Conservation (phyloP, 805 yeast species). For the Naumovozyma baii region DNA sequence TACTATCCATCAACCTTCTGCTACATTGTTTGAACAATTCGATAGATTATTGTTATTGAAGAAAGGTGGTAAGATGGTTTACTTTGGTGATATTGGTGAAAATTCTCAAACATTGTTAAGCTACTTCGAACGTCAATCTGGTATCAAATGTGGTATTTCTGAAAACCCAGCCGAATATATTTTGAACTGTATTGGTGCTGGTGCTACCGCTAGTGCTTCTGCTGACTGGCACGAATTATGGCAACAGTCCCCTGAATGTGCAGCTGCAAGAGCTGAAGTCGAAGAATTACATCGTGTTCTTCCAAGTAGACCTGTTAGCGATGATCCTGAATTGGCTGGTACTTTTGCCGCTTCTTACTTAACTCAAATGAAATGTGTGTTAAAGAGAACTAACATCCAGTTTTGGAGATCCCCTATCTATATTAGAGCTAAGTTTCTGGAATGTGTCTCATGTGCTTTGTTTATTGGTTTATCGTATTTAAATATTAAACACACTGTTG, state of each 20-base stretch:
- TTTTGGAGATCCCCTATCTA: conserved; percentile 57
- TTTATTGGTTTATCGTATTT: conserved; percentile 65
- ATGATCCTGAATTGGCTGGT: conserved; percentile 32
- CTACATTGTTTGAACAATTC: conserved; percentile 55
- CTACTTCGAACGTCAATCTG: conserved; percentile 67
- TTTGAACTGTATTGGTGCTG: conserved; percentile 68
- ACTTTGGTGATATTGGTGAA: conserved; percentile 72
- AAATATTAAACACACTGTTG: conserved; percentile 47
- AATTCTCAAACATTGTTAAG: conserved; percentile 47
- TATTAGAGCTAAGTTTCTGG: conserved; percentile 45
- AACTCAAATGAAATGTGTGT: conserved; percentile 37
- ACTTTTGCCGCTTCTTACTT: conserved; percentile 38
- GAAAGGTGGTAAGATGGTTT: conserved; percentile 71
- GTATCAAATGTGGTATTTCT: conserved; percentile 47
- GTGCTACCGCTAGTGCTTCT: conserved; percentile 54
- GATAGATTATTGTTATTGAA: conserved; percentile 59
- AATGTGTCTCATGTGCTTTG: conserved; percentile 44
- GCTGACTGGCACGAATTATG: conserved; percentile 60
- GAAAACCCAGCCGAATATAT: conserved; percentile 76
- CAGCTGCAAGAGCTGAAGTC: conserved; percentile 44
- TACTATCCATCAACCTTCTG: conserved; percentile 74
- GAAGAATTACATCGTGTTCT: conserved; percentile 42
- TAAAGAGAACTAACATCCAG: conserved; percentile 47
- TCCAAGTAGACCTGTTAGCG: conserved; percentile 24
- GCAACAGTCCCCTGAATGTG: conserved; percentile 42